Conservation (phyloP, 2,329 filamentous ascomycete species). For the Botrytis squamosa region DNA sequence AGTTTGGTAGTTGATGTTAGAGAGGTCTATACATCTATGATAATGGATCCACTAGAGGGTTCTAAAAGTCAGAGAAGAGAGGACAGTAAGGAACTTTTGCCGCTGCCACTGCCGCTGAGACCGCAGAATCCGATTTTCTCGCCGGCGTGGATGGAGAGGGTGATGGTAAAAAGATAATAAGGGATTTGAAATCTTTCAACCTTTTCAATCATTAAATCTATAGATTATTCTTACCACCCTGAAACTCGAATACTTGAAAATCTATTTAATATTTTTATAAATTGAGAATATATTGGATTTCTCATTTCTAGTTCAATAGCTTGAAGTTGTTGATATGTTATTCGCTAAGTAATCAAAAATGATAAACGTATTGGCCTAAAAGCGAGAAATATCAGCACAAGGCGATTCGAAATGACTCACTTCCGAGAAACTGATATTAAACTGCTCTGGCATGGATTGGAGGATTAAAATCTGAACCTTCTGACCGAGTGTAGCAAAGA, state of each 20-base stretch:
- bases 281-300: slow-evolving; percentile 46
- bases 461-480: neutral
- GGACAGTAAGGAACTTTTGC: slow-evolving; percentile 46
- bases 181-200: slow-evolving; percentile 56
- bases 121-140: slow-evolving; percentile 35
- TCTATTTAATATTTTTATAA: slow-evolving; percentile 46
- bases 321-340: slow-evolving; percentile 47
- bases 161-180: slow-evolving; percentile 51
- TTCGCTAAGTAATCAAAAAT: neutral
- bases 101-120: slow-evolving; percentile 35
- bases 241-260: slow-evolving; percentile 47
- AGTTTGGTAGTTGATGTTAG: neutral
- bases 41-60: slow-evolving; percentile 39
- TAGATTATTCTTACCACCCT: slow-evolving; percentile 41
- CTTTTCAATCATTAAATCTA: slow-evolving; percentile 43
- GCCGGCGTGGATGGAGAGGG: slow-evolving; percentile 35
- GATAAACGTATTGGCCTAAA: neutral
- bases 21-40: neutral
- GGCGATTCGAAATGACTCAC: neutral
- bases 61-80: slow-evolving; percentile 50
- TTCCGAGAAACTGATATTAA: neutral
- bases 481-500: neutral
- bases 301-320: slow-evolving; percentile 46
- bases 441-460: neutral
- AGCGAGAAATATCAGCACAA: neutral